Evolutionary conservation across 2,329 filamentous ascomycete species (phyloP).

Genomic region (Penicillium sp.): DNA sequence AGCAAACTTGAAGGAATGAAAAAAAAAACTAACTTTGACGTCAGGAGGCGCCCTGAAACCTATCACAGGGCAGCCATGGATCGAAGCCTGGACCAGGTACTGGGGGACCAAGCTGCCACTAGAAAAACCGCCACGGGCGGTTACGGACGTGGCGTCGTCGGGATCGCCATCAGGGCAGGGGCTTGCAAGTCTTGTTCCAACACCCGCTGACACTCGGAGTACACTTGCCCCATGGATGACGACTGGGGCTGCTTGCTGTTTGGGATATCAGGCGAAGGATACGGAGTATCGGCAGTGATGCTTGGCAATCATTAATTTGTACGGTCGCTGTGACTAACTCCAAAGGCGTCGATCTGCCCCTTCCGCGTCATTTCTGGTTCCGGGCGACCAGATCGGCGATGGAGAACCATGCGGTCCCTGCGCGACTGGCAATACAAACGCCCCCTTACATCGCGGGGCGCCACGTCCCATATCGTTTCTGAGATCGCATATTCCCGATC

Average conservation of each 20-base stretch:
- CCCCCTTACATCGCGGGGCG: slow-evolving; percentile 34
- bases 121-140: slow-evolving; percentile 8
- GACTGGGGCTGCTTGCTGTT: too few relatives aligned
- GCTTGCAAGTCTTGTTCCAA: slow-evolving; percentile 25
- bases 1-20: background rate
- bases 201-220: background rate
- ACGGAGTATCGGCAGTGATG: too few relatives aligned
- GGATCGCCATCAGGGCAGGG: slow-evolving; percentile 24
- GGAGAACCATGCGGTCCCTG: slow-evolving; percentile 23
- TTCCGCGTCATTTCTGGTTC: slow-evolving; percentile 7
- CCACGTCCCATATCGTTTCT: slow-evolving; percentile 19
- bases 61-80: slow-evolving; percentile 12
- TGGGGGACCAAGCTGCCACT: background rate
- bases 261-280: too few relatives aligned
- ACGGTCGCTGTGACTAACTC: too few relatives aligned
- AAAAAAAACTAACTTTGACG: slow-evolving; percentile 21
- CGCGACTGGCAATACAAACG: slow-evolving; percentile 20
- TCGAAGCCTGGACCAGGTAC: slow-evolving; percentile 19
- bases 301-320: too few relatives aligned
- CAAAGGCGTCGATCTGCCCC: background rate
- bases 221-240: too few relatives aligned
- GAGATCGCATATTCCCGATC: slow-evolving; percentile 15
- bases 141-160: slow-evolving; percentile 27
- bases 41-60: slow-evolving; percentile 17
- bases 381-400: slow-evolving; percentile 7